Evolutionary conservation across 257 asterid species (phyloP).

Genomic region (Nicotiana noctiflora): DNA sequence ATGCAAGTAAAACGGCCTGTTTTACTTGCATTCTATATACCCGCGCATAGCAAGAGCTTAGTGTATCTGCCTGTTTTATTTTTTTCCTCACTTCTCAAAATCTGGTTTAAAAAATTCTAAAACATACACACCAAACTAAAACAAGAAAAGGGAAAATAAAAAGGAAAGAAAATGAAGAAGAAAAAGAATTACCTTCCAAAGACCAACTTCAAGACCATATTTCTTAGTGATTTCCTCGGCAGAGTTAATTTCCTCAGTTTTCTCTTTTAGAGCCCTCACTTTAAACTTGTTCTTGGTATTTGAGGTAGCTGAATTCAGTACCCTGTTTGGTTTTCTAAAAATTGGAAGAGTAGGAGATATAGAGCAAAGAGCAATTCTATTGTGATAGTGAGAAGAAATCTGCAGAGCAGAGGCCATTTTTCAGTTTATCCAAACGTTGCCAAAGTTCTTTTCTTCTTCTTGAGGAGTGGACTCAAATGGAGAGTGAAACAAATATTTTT

Average conservation of each 20-base stretch:
- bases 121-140: background rate
- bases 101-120: background rate
- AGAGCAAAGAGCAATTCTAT: slow-evolving; percentile 15
- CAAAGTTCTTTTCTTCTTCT: background rate
- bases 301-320: slow-evolving; percentile 12
- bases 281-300: slow-evolving; percentile 24
- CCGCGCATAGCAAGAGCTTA: too few relatives aligned
- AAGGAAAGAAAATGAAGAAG: background rate
- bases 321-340: slow-evolving; percentile 15
- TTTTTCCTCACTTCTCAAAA: too few relatives aligned
- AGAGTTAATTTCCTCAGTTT: slow-evolving; percentile 52
- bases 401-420: slow-evolving; percentile 55
- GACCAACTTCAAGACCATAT: slow-evolving; percentile 95
- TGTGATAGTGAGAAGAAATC: slow-evolving; percentile 29
- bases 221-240: slow-evolving; percentile 77
- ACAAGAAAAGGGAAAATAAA: background rate
- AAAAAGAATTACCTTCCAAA: slow-evolving; percentile 63
- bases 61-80: too few relatives aligned
- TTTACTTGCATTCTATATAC: too few relatives aligned
- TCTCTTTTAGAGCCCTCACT: slow-evolving; percentile 73
- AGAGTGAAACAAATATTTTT: background rate
- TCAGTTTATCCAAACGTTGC: slow-evolving; percentile 10
- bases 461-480: background rate
- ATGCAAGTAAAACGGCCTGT: too few relatives aligned
- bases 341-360: background rate